Evolutionary conservation across 2,329 filamentous ascomycete genomes (phyloP).

Genomic region (Alternaria sp.): DNA sequence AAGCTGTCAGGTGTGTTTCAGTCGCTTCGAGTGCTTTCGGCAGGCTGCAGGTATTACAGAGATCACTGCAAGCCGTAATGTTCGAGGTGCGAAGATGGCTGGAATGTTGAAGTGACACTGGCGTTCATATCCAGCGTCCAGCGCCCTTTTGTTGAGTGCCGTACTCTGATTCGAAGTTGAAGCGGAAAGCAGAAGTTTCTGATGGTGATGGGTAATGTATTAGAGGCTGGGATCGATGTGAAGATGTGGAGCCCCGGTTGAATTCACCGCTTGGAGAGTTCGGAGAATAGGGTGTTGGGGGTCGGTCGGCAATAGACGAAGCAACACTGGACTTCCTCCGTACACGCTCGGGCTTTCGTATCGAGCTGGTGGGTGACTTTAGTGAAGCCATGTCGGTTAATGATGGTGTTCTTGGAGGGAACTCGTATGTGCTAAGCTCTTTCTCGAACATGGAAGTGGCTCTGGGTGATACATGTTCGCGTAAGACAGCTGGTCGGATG

Average conservation of each 20-base stretch:
- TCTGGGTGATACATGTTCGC: constrained; percentile 34
- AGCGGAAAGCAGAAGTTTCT: constrained; percentile 47
- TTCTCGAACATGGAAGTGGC: constrained; percentile 43
- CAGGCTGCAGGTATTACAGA: not conserved
- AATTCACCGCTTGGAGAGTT: constrained; percentile 38
- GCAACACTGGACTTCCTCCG: constrained; percentile 45
- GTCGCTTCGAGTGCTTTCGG: constrained; percentile 1
- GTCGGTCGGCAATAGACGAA: constrained; percentile 44
- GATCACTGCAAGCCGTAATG: not conserved
- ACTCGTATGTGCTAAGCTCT: constrained; percentile 37
- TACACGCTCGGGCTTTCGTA: constrained; percentile 40
- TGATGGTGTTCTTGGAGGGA: constrained; percentile 37
- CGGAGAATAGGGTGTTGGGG: constrained; percentile 50
- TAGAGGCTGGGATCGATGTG: constrained; percentile 39
- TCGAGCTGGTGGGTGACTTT: constrained; percentile 35
- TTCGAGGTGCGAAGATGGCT: not conserved
- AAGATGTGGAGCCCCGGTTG: constrained; percentile 32
- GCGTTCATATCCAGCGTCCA: constrained; percentile 26
- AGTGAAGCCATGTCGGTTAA: constrained; percentile 24
- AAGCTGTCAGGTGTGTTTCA: constrained; percentile 13
- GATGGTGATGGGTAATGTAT: constrained; percentile 48
- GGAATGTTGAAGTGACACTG: not conserved
- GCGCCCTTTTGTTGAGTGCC: constrained; percentile 24
- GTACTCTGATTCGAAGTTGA: constrained; percentile 39
- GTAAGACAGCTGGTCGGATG: constrained; percentile 37